Evolutionary conservation across 306 rosid species (phyloP).

Genomic region (Vigna unguiculata): DNA sequence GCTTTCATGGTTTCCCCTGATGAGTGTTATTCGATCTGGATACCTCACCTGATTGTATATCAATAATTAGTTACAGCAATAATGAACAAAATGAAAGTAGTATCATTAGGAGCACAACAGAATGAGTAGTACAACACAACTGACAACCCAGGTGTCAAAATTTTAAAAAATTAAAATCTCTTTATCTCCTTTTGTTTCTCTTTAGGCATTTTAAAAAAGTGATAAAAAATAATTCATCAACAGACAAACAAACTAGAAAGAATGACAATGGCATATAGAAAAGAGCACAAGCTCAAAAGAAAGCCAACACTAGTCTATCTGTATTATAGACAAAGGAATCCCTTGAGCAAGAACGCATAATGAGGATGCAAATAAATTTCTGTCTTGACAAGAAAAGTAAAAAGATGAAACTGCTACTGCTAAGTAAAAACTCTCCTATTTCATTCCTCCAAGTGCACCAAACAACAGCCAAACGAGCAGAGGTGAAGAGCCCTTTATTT

Average conservation of each 20-base stretch:
- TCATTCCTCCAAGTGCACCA: slow-evolving; percentile 1
- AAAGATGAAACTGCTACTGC: neutral
- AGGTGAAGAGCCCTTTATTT: neutral
- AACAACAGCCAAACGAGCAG: slow-evolving; percentile 14
- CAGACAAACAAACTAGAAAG: neutral
- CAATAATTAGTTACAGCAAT: slow-evolving; percentile 41
- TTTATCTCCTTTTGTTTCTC: neutral
- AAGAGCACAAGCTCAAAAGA: slow-evolving; percentile 8
- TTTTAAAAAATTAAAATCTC: neutral
- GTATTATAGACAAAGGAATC: slow-evolving; percentile 20
- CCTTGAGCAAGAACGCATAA: neutral
- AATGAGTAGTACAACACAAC: slow-evolving; percentile 3
- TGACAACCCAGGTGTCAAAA: slow-evolving; percentile 8
- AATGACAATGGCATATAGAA: neutral
- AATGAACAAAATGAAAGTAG: slow-evolving; percentile 25
- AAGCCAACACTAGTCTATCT: slow-evolving; percentile 9
- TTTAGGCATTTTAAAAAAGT: neutral
- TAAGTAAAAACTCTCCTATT: neutral
- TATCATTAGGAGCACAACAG: slow-evolving; percentile 6
- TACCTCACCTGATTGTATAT: slow-evolving; percentile 80
- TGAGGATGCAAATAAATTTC: neutral
- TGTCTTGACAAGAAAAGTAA: neutral
- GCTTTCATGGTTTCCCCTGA: slow-evolving; percentile 99
- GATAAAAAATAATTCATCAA: neutral
- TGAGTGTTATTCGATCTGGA: slow-evolving; percentile 98